Evolutionary conservation across 495 filamentous ascomycete species (phyloP), one percentile per base, ranked within the genome.

Genomic region (Podospora sp.): DNA sequence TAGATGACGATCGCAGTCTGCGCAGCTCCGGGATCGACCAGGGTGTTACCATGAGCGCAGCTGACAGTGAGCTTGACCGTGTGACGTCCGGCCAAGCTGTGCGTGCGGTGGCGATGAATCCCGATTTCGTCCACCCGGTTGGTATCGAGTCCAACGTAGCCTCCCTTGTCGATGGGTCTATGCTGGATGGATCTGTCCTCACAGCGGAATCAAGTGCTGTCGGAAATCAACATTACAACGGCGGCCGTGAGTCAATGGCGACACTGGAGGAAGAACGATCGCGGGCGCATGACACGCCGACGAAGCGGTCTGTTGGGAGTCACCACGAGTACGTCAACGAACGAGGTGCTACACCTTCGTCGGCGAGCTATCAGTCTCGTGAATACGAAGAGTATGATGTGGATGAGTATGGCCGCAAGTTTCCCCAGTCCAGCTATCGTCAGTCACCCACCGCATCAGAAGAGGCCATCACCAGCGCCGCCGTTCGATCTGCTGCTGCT

Each of bases 121-220:
- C 92, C 20, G 82, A 90, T 59, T 91, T 91, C 72, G 84, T 93
- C 1, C 88, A 91, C 59, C 89, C 88, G 3, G 65, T 84, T n/a
- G 90, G 83, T 7, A 89, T 94, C 5, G 92, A 96, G 76, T 97
- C 93, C 35, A 90, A 89, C 24, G 93, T 97, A 36, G 94, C 93
- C 12, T 96, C 92, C 8, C 82, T 97, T 9, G 85, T 92, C 56
- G 91, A 96, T 29, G 92, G 92, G 1, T 95, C 92, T 3, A 84
- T 96, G 65, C 84, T 92, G 36, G 91, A 96, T 36, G 90, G 89
- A 9, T 94, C 93, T 2, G 83, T 89, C n/a, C 55, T 92, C 18
- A 90, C 85, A 2, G 74, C 76, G 1, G 80, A 79, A 11, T 89
- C 80, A 22, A 77, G 78, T 25, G 74, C 73, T 24, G 65, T 67